Conservation (phyloP, 352 stramenopile genomes). For the Aphanomyces astaci region DNA sequence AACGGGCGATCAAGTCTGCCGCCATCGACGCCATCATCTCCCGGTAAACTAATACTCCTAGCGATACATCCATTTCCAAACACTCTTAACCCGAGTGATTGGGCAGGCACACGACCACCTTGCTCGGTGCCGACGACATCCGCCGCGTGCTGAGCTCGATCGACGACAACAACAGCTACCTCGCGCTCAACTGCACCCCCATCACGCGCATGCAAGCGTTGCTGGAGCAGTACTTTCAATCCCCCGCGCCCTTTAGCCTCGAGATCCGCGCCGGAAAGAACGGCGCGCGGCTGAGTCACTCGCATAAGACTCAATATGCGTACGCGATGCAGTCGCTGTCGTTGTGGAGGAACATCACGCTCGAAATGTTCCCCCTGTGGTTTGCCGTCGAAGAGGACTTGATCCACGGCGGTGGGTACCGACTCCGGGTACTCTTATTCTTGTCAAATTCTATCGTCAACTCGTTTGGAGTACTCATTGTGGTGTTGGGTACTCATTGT, state of each 20-base stretch:
- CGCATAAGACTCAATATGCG: constrained; percentile 48
- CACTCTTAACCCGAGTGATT: not conserved
- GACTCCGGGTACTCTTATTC: constrained; percentile 36
- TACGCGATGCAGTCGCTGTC: constrained; percentile 59
- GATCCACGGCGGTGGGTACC: constrained; percentile 43
- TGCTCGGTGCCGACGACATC: constrained; percentile 47
- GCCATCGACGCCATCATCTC: constrained; percentile 30
- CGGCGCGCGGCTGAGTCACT: constrained; percentile 50
- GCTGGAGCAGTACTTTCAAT: constrained; percentile 53
- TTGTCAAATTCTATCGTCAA: too few relatives aligned
- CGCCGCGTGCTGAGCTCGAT: constrained; percentile 42
- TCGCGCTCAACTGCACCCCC: constrained; percentile 46
- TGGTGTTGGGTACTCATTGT: too few relatives aligned
- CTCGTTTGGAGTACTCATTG: too few relatives aligned
- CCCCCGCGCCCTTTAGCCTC: constrained; percentile 30
- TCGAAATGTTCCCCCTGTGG: constrained; percentile 43
- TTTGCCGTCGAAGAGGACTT: constrained; percentile 57
- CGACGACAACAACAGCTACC: constrained; percentile 50
- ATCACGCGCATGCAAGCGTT: constrained; percentile 60
- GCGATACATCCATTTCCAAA: not conserved
- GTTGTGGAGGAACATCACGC: constrained; percentile 56
- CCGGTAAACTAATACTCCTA: constrained; percentile 23
- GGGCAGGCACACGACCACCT: constrained; percentile 39
- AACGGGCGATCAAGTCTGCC: constrained; percentile 28
- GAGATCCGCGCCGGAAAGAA: constrained; percentile 55